Evolutionary conservation across 345 rosid species (phyloP).

Genomic region (Populus tremula): DNA sequence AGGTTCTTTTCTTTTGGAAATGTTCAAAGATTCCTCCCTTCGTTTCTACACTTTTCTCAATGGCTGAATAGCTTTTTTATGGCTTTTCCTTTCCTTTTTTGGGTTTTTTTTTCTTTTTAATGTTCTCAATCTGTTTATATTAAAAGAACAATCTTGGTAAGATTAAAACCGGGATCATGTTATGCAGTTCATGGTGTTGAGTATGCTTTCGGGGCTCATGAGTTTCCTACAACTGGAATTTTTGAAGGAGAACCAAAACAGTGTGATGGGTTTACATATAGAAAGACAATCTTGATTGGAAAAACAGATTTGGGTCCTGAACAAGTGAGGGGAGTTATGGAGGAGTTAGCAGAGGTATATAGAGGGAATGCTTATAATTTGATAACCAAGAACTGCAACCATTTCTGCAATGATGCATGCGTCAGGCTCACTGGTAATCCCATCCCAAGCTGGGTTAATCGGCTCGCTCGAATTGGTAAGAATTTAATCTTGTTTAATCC

Average conservation of each 20-base stretch:
- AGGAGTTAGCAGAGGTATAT: slow-evolving; percentile 66
- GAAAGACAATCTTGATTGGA: slow-evolving; percentile 83
- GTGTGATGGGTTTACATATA: slow-evolving; percentile 82
- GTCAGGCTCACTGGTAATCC: slow-evolving; percentile 71
- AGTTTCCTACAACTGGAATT: slow-evolving; percentile 85
- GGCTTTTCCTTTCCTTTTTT: not conserved
- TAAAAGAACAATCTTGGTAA: not conserved
- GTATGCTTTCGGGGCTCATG: slow-evolving; percentile 97
- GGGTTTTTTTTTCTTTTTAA: not conserved
- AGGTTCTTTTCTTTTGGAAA: not conserved
- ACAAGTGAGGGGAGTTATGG: slow-evolving; percentile 74
- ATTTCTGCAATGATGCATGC: slow-evolving; percentile 91
- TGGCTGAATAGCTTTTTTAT: not conserved
- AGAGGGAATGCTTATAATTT: slow-evolving; percentile 84
- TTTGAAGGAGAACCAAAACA: slow-evolving; percentile 91
- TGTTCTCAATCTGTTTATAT: not conserved
- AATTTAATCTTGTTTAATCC: not conserved
- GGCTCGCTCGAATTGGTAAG: slow-evolving; percentile 92
- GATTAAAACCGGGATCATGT: not conserved
- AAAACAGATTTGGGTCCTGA: slow-evolving; percentile 65
- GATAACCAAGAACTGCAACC: slow-evolving; percentile 94
- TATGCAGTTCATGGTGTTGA: slow-evolving; percentile 85
- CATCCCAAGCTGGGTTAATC: slow-evolving; percentile 94
- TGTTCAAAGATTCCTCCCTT: not conserved
- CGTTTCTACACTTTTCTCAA: not conserved